Base-by-base conservation (phyloP, 2,329 filamentous ascomycete species). In the Rugonectria rugulosa region DNA sequence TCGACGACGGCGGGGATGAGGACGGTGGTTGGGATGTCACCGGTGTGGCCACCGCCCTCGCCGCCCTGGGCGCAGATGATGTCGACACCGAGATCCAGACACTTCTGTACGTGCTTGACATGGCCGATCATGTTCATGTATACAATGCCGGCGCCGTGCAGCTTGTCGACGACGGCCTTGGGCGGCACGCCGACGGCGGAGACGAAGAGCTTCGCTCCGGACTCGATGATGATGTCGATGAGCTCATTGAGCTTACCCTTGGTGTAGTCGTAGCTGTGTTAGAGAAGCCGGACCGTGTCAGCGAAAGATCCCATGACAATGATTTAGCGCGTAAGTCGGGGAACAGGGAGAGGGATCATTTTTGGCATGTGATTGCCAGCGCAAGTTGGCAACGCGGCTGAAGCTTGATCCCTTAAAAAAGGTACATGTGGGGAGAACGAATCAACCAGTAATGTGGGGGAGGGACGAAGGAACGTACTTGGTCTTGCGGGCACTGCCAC, bases 61-160 rank as follows among this genome's bases (percentile, higher is more conserved):
- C 95, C 94, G 73, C 95, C 95, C 81, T 99, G 95, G 47, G 95
- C 95, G 81, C 94, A 98, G 80, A 99, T 98, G 70, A 99, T 90
- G 77, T 99, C 95, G 67, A 88, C 91, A 64, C 93, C 95, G 56
- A 93, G 85, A 45, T 94, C 92, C 60, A 99, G 84, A 77, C 92
- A 96, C 84, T 98, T 99, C 79, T 92, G 85, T 62, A 97, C 94
- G 80, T 99, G 95, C 88, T 99, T 99, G 72, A 95, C 94, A 84
- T 99, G 95, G 65, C 95, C 95, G 74, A 99, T 93, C 95, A 99
- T 99, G 88, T 99, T 99, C 95, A 98, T 98, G 84, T 96, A 97
- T 65, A 96, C 84, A 66, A 99, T 85, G 65, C 93, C 93, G 70
- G 87, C 80, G 72, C 87, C 85, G 85, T 99, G 95, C 41, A 99